Base-by-base conservation (phyloP, 2,329 filamentous ascomycete species). In the Fusarium praegraminearum region DNA sequence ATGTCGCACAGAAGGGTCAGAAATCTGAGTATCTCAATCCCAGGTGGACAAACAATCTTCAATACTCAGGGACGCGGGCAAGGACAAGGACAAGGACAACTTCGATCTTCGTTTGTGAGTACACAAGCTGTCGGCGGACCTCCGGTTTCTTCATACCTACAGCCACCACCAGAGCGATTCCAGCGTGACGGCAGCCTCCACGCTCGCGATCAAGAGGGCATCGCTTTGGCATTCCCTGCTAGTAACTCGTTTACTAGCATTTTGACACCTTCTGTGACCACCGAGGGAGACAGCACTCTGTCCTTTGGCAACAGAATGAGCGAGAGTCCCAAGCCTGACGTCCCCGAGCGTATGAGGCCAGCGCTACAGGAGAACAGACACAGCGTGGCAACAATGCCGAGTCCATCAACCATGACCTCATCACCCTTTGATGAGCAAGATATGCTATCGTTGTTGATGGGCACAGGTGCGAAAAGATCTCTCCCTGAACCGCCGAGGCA, bases 371-470 rank as follows among this genome's bases (percentile, higher is more conserved):
- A 64, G 18, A 58, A 71, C 3, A 68, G 69, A 32, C 57, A 64
- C n/a, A 70, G 65, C 40, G n/a, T 57, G 22, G 50, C 44, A 28
- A 59, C 63, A 6, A 18, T 41, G 8, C 53, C 47, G 11, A 75
- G 72, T 13, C 72, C 70, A 8, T 62, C 72, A 33, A 75, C 69
- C 2, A 50, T 73, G 32, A 72, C 75, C 9, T 78, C 78, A 0
- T 77, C 77, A 33, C 75, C 78, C 2, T 79, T 76, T 41, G 76
- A 76, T 45, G 79, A 80, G 51, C 67, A 75, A 6, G 78, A 81
- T 7, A 74, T 81, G 51, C 33, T 80, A 24, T 73, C 74, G 3
- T 65, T 80, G 20, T 63, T 80, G 9, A 59, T 79, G 38, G 69
- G 73, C 0, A 72, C 60, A 33, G 58, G 71, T 3, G 54, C 73